Conservation (phyloP, 257 asterid genomes). For the Craterostigma plantagineum region DNA sequence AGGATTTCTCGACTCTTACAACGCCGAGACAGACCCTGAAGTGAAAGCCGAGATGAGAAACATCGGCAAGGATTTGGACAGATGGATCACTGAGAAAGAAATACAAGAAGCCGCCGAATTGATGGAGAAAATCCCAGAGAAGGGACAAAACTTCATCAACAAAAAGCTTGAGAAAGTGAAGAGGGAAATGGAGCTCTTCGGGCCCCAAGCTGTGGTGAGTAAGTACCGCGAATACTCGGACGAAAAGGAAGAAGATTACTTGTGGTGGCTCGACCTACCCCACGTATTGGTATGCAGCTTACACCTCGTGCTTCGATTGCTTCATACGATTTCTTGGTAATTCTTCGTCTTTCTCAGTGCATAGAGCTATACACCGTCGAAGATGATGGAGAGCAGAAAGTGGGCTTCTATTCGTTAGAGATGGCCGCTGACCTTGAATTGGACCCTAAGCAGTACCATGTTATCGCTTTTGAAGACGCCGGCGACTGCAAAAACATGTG, state of each 20-base stretch:
- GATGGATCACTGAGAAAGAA: slow-evolving; percentile 95
- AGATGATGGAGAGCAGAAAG: slow-evolving; percentile 53
- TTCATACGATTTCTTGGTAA: neutral
- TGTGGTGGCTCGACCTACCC: slow-evolving; percentile 98
- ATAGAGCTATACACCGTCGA: slow-evolving; percentile 64
- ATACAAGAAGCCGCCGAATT: slow-evolving; percentile 70
- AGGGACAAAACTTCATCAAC: slow-evolving; percentile 36
- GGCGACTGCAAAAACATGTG: slow-evolving; percentile 80
- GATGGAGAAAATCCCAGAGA: slow-evolving; percentile 60
- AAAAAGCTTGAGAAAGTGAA: slow-evolving; percentile 66
- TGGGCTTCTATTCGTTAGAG: slow-evolving; percentile 85
- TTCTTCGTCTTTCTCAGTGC: slow-evolving; percentile 29
- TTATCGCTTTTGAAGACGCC: slow-evolving; percentile 84
- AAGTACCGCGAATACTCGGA: slow-evolving; percentile 85
- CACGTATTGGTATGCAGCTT: slow-evolving; percentile 40
- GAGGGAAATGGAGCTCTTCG: slow-evolving; percentile 86
- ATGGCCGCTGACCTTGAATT: slow-evolving; percentile 93
- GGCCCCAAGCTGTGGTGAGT: slow-evolving; percentile 90
- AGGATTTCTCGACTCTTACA: slow-evolving; percentile 64
- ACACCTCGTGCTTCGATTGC: neutral
- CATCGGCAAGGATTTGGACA: slow-evolving; percentile 80
- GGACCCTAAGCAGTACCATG: slow-evolving; percentile 76
- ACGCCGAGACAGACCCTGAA: slow-evolving; percentile 78
- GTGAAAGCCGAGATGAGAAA: slow-evolving; percentile 59
- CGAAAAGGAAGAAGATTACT: slow-evolving; percentile 65